Base-by-base conservation (phyloP, 192 early-diverging fungal genomes). In the Coemansia sp. region DNA sequence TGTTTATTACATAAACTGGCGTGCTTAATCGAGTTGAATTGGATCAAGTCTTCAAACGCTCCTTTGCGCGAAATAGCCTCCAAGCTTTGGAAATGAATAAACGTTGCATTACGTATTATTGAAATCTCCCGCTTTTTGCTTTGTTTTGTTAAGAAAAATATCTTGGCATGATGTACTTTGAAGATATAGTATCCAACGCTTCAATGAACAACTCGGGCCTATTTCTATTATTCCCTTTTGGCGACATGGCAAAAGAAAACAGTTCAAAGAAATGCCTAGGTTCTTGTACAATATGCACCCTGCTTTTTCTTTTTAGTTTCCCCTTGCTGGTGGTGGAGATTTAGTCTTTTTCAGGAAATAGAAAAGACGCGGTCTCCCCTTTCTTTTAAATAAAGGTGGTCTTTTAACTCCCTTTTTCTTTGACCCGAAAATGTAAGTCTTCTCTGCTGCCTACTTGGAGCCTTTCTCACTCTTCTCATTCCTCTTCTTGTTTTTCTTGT, bases 341-440 rank as follows among this genome's bases (percentile, higher is more conserved):
- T 45, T 45, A 15, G 15, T 45, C 15, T n/a, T 45, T 45, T 45
- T 45, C 41, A 3, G 15, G 41, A 45, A 45, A 45, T 45, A 45
- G 15, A 19, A 54, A 32, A 54, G 22, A 24, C 6, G 12, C 23
- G 12, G 27, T 15, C 27, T 54, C 25, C 25, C 14, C 14, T 27
- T 54, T 27, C 52, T 54, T 54, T 54, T 27, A 54, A 54, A 54
- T 54, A 54, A 54, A 54, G 24, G 21, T 8, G 21, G 52, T 27
- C 52, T 54, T 54, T 54, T 5, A 45, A 15, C 41, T 45, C 15
- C 32, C 9, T 43, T 7, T 60, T 60, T 48, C 27, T 60, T 60
- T 59, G 37, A 45, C 58, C 23, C 24, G 58, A n/a, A 24, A 60
- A 15, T 22, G 14, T 37, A 25, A 48, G 58, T 29, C 24, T 24